Evolutionary conservation across 805 yeast genomes (phyloP).

Genomic region (Wickerhamiella bombiphila): DNA sequence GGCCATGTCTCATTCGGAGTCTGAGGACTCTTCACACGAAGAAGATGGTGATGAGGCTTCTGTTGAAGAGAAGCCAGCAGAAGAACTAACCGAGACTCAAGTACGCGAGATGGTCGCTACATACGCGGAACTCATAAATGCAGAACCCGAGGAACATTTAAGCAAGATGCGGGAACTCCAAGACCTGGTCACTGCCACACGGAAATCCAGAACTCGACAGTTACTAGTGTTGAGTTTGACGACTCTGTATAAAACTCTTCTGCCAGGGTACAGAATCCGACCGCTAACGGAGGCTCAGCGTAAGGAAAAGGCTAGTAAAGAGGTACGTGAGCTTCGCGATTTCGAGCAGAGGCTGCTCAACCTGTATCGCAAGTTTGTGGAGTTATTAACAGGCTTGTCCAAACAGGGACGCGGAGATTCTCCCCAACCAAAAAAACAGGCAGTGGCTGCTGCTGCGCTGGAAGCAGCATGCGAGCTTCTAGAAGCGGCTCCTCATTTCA

Average conservation of each 20-base stretch:
- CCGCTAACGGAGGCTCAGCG: constrained; percentile 70
- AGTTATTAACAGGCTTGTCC: constrained; percentile 32
- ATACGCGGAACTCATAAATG: constrained; percentile 59
- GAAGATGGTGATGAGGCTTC: constrained; percentile 19
- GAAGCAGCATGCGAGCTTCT: constrained; percentile 70
- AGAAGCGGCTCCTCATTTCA: constrained; percentile 58
- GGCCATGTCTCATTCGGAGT: background rate
- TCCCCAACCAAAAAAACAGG: constrained; percentile 5
- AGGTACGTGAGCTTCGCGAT: constrained; percentile 58
- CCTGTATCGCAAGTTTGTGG: constrained; percentile 55
- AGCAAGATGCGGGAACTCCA: constrained; percentile 40
- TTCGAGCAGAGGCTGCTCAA: constrained; percentile 68
- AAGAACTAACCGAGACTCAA: constrained; percentile 36
- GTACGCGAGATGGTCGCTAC: constrained; percentile 76
- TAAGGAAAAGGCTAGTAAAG: constrained; percentile 69
- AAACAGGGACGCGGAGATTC: constrained; percentile 23
- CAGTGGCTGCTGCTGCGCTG: constrained; percentile 32
- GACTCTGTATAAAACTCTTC: constrained; percentile 68
- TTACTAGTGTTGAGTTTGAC: constrained; percentile 65
- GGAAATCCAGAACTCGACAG: constrained; percentile 41
- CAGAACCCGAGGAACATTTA: constrained; percentile 80
- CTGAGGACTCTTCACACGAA: constrained; percentile 17
- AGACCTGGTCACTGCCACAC: constrained; percentile 15
- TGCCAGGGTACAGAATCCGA: constrained; percentile 80
- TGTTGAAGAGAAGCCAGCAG: constrained; percentile 19